A percentile compares a stretch with the other conserved stretches of the same genome.
These are phyloP conservation scores for Chlamydomonas incerta DNA, from an alignment of 139 green algal genomes.

Conservation along the genomic window DNA sequence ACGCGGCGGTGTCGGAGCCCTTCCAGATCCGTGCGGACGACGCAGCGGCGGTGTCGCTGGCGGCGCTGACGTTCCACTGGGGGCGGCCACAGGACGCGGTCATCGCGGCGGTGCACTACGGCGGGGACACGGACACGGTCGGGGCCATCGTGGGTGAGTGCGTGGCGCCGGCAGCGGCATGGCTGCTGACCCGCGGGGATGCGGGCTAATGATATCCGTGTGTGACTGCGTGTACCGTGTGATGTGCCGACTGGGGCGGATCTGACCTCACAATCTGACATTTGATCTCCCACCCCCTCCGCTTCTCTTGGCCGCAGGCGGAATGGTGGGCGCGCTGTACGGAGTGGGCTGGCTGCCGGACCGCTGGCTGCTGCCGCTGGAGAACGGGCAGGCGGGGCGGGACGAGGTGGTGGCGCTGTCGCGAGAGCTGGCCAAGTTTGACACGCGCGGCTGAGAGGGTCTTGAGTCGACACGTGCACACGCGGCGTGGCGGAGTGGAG, in stretches of 20 bases:
- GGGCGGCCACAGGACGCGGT: conserved; percentile 32
- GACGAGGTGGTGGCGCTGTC: conserved; percentile 41
- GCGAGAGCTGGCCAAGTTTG: conserved; percentile 10
- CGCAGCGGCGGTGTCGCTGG: conserved; percentile 44
- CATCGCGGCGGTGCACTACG: conserved; percentile 55
- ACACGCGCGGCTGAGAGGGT: conserved; percentile 1
- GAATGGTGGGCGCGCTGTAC: conserved; percentile 50
- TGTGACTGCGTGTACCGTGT: too few relatives aligned
- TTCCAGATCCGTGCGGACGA: conserved; percentile 58
- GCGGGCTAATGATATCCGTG: too few relatives aligned
- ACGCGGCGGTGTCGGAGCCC: not conserved
- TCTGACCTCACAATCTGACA: too few relatives aligned
- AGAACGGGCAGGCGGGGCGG: conserved; percentile 45
- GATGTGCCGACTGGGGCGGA: too few relatives aligned
- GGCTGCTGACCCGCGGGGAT: too few relatives aligned
- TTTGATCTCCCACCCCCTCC: too few relatives aligned
- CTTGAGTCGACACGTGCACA: too few relatives aligned
- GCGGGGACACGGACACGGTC: conserved; percentile 62
- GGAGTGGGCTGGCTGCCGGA: conserved; percentile 47
- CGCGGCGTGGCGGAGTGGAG: too few relatives aligned
- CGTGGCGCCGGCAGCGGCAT: too few relatives aligned
- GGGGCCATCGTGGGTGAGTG: conserved; percentile 52
- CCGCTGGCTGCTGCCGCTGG: conserved; percentile 40
- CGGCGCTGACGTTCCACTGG: conserved; percentile 49
- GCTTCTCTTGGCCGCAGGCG: conserved; percentile 33